Base-by-base conservation (phyloP, 257 asterid genomes). In the Buddleja alternifolia region DNA sequence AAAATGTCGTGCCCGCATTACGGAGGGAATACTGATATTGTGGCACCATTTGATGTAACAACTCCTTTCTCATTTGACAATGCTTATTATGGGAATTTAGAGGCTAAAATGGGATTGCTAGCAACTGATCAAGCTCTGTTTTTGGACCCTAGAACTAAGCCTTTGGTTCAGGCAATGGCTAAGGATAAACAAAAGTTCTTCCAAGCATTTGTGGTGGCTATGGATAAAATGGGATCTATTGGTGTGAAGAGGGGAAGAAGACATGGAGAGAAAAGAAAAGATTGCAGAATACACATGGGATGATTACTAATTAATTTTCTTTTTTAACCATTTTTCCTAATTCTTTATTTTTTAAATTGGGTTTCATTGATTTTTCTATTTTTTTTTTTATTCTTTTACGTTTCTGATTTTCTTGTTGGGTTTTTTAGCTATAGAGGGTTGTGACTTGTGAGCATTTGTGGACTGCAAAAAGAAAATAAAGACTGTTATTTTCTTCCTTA, bases 151-250 rank as follows among this genome's bases (percentile, higher is more conserved):
- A 89, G 99, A 56, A 91, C 97, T 2, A 87, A 72, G 82, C 80
- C 70, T 60, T 77, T 87, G 81, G 97, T 89, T 32, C 91, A 87
- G 74, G 80, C 74, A 16, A 15, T 94, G 77, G 96, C 97, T 0
- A 84, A 81, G 83, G 96, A 94, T 63, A 91, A 85, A 67, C 73
- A 72, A 14, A 81, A 78, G 78, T 91, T 91, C 65, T 84, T 83
- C n/a, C 88, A 80, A 55, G 88, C 78, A 10, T 91, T 94, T 86
- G 96, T 79, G 19, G 56, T 29, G 51, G 94, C 99, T 24, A 91
- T 94, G 95, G 97, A 87, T 8, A 91, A 90, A 75, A 91, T 94
- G 99, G 97, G 97, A 17, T 72, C 85, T n/a, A 87, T 91, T 75
- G 96, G 93, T 34, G 93, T 89, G 23, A 89, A 94, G 82, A 89